Conservation (phyloP, 1,139 yeast species). For the Pichia sp. region DNA sequence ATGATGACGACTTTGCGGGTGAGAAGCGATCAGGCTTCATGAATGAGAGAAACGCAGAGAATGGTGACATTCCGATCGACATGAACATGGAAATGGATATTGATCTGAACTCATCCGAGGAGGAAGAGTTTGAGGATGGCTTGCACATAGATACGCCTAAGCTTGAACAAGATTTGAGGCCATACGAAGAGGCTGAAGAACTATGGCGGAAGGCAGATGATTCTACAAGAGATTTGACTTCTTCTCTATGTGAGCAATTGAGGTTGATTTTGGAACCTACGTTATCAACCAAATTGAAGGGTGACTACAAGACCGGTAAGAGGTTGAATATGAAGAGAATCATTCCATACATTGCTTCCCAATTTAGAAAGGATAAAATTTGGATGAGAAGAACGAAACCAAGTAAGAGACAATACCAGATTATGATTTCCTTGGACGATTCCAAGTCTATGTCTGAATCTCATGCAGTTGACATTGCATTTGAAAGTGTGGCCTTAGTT, state of each 20-base stretch:
- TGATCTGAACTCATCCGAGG: conserved; percentile 28
- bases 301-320: conserved; percentile 97
- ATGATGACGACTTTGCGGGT: conserved; percentile 41
- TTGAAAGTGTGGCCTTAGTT: conserved; percentile 90
- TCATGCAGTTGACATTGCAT: conserved; percentile 81
- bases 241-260: conserved; percentile 86
- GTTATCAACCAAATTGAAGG: conserved; percentile 83
- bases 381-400: conserved; percentile 99
- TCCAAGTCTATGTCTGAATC: conserved; percentile 97
- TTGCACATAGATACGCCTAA: conserved; percentile 17
- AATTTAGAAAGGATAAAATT: conserved; percentile 94
- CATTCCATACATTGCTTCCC: conserved; percentile 96
- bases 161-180: conserved; percentile 17
- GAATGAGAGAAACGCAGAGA: conserved; percentile 38
- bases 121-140: conserved; percentile 26
- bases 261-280: conserved; percentile 94
- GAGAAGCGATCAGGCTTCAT: conserved; percentile 47
- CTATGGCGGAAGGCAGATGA: conserved; percentile 80
- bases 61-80: conserved; percentile 18
- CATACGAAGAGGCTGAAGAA: conserved; percentile 60
- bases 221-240: conserved; percentile 79
- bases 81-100: conserved; percentile 28
- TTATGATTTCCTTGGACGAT: conserved; percentile 96
- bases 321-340: conserved; percentile 95
- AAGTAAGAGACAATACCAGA: conserved; percentile 93